Evolutionary conservation across 2,329 filamentous ascomycete species (phyloP).

Genomic region (Diaporthe caulivora): DNA sequence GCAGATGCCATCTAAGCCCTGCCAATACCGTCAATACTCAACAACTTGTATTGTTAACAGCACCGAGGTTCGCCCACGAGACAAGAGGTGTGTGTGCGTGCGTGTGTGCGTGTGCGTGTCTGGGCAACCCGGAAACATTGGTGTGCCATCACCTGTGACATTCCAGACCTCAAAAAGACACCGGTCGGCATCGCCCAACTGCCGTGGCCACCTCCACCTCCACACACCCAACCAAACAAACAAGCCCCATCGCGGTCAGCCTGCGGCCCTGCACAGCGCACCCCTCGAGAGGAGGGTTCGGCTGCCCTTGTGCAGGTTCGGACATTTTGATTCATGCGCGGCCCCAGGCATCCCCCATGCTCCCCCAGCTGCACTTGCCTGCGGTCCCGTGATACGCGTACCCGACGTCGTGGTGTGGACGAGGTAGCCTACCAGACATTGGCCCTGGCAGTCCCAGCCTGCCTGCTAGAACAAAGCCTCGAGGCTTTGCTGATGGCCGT

Average conservation of each 20-base stretch:
- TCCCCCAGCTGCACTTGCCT: slow-evolving; percentile 18
- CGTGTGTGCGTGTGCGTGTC: too few species aligned
- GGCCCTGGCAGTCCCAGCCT: not conserved
- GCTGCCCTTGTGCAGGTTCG: slow-evolving; percentile 16
- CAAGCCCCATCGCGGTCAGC: not conserved
- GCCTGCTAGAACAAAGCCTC: not conserved
- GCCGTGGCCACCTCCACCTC: slow-evolving; percentile 21
- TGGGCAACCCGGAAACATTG: slow-evolving; percentile 22
- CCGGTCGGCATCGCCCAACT: slow-evolving; percentile 25
- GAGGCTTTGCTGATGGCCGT: not conserved
- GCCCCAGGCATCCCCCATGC: slow-evolving; percentile 7
- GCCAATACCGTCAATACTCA: not conserved
- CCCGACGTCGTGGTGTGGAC: not conserved
- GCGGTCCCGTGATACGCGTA: slow-evolving; percentile 24
- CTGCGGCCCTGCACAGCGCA: not conserved
- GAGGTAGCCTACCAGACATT: not conserved
- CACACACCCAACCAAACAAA: slow-evolving; percentile 1
- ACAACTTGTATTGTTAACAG: too few species aligned
- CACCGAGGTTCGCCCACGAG: not conserved
- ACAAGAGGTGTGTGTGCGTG: too few species aligned
- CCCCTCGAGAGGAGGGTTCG: not conserved
- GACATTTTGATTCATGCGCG: slow-evolving; percentile 28
- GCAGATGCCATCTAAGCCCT: slow-evolving; percentile 16
- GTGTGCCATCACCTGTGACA: slow-evolving; percentile 24
- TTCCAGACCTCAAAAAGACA: not conserved